These are phyloP conservation scores for Blastosporella zonata DNA, from an alignment of 1,284 basidiomycete genomes.

Conservation along the genomic window DNA sequence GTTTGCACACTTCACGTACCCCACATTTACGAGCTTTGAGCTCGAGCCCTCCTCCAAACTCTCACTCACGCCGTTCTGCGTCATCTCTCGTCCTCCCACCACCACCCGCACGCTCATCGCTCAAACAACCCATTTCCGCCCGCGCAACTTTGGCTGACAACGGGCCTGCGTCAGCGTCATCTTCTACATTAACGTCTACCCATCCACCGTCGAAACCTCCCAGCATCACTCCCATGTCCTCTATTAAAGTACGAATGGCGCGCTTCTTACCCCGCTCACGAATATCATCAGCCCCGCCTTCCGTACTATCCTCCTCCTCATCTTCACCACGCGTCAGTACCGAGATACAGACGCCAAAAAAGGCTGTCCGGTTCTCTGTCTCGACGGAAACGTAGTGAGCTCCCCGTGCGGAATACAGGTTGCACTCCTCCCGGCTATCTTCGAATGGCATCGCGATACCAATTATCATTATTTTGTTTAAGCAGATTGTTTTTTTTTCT, in stretches of 20 bases:
- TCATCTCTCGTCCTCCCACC: slow-evolving; percentile 40
- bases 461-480: slow-evolving; percentile 21
- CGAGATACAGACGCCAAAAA: slow-evolving; percentile 39
- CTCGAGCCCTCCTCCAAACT: slow-evolving; percentile 26
- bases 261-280: slow-evolving; percentile 45
- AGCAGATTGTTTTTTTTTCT: not conserved
- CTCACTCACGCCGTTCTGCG: slow-evolving; percentile 28
- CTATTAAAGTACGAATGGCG: slow-evolving; percentile 47
- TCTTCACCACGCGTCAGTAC: slow-evolving; percentile 37
- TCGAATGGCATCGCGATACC: slow-evolving; percentile 13
- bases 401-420: not conserved
- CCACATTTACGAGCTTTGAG: slow-evolving; percentile 54
- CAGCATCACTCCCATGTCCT: slow-evolving; percentile 35
- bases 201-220: slow-evolving; percentile 24
- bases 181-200: slow-evolving; percentile 46
- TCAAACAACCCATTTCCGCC: slow-evolving; percentile 48
- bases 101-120: slow-evolving; percentile 57
- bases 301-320: slow-evolving; percentile 31
- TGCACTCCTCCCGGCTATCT: not conserved
- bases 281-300: slow-evolving; percentile 36
- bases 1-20: slow-evolving; percentile 68
- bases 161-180: slow-evolving; percentile 42
- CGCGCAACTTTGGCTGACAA: slow-evolving; percentile 36
- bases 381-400: slow-evolving; percentile 11
- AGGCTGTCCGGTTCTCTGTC: slow-evolving; percentile 55